Evolutionary conservation across 345 rosid genomes (phyloP).

Genomic region (Sisymbrium altissimum): DNA sequence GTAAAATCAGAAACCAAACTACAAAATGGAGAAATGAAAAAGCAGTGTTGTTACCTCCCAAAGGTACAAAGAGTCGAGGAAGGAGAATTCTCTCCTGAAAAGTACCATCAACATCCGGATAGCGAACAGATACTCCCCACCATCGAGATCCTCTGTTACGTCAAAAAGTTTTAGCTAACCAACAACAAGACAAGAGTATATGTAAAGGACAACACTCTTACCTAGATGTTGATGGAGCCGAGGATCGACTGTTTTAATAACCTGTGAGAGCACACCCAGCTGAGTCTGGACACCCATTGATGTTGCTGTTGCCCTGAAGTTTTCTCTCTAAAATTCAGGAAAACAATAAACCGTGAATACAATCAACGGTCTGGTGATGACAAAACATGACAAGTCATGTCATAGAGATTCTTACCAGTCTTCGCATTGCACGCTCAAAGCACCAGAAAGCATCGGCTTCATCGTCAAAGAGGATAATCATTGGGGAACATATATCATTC

Average conservation of each 20-base stretch:
- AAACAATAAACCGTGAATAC: conserved; percentile 4
- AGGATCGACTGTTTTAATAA: conserved; percentile 81
- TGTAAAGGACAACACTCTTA: conserved; percentile 29
- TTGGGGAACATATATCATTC: conserved; percentile 96
- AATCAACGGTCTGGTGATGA: neutral
- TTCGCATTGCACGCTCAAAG: conserved; percentile 87
- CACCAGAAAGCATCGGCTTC: conserved; percentile 99
- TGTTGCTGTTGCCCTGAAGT: conserved; percentile 64
- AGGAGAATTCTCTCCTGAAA: conserved; percentile 92
- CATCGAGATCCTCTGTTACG: conserved; percentile 80
- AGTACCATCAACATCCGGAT: conserved; percentile 97
- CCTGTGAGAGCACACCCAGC: conserved; percentile 74
- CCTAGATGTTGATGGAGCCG: conserved; percentile 95
- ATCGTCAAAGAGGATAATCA: conserved; percentile 79
- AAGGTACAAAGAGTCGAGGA: conserved; percentile 76
- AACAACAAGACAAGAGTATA: conserved; percentile 12
- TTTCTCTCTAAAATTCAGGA: conserved; percentile 67
- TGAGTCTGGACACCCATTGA: conserved; percentile 93
- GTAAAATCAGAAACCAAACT: conserved; percentile 7
- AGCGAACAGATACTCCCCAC: conserved; percentile 92
- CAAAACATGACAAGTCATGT: conserved; percentile 12
- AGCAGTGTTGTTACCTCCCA: conserved; percentile 76
- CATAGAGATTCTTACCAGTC: conserved; percentile 49
- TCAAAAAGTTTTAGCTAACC: neutral
- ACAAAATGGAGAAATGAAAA: neutral